Conservation (phyloP, 2,329 filamentous ascomycete species). For the Berkeleyomyces rouxiae region DNA sequence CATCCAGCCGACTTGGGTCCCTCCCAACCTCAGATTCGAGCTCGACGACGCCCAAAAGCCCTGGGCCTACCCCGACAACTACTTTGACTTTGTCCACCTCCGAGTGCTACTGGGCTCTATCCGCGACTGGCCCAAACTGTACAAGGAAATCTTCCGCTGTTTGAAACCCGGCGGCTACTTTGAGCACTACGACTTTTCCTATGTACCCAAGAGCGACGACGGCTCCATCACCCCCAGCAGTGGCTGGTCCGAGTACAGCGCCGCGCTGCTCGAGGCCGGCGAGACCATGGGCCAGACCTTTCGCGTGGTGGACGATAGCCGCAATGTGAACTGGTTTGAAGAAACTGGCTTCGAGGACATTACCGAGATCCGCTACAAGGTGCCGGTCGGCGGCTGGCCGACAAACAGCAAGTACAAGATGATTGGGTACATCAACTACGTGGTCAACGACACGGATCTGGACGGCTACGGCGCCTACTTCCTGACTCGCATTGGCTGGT, state of each 20-base stretch:
- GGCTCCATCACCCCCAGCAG: constrained; percentile 18
- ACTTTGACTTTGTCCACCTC: constrained; percentile 43
- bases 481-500: constrained; percentile 25
- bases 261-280: constrained; percentile 18
- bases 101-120: constrained; percentile 35
- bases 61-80: constrained; percentile 28
- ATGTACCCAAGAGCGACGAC: constrained; percentile 22
- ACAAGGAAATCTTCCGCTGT: constrained; percentile 33
- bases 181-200: constrained; percentile 24
- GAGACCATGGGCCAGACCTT: constrained; percentile 21
- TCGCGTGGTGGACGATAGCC: constrained; percentile 16
- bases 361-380: constrained; percentile 17
- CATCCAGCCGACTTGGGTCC: constrained; percentile 37
- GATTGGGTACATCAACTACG: constrained; percentile 24
- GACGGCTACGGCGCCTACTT: constrained; percentile 24
- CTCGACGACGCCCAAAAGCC: constrained; percentile 41
- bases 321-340: constrained; percentile 16
- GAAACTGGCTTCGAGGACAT: constrained; percentile 19
- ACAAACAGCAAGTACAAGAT: constrained; percentile 29
- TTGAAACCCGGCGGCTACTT: constrained; percentile 38
- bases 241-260: constrained; percentile 18
- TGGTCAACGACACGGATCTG: constrained; percentile 21
- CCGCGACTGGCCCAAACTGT: constrained; percentile 36
- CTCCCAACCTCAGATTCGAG: constrained; percentile 44
- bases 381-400: constrained; percentile 30